Evolutionary conservation across 208 protist species (phyloP), one percentile per base, ranked within the genome.

Genomic region (Zelonia costaricensis): DNA sequence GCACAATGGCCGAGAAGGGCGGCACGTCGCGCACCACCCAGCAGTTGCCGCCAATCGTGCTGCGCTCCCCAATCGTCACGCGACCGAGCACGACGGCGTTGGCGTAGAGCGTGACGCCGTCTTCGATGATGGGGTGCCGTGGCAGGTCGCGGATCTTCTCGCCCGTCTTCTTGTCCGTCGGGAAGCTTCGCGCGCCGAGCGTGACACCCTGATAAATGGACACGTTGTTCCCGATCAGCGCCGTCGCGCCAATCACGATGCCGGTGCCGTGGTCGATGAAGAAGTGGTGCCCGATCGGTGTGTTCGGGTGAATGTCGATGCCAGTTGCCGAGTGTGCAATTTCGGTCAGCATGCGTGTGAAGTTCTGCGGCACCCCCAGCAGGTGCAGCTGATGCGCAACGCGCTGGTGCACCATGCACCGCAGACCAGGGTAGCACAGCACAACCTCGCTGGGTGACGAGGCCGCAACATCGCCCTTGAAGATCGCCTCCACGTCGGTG

Each of bases 251-350:
- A 43, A 97, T 88, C 7, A 97, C 91, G 44, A 97, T 75, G 36
- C 92, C 92, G 13, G 79, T 92, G 38, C 88, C 92, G 80, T 97
- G 92, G 67, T 97, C 92, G 64, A 97, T 92, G 63, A 92, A 92
- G 48, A 94, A 91, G 70, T 90, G 84, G 51, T 88, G 76, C 6
- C 89, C 89, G 40, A 97, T 88, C 4, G 69, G 46, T 7, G 90
- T 90, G 44, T 58, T 54, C 7, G 92, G 92, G 73, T 97, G 92
- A 45, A 97, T 97, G 52, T 97, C 92, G 46, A 97, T 87, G 7
- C 79, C 85, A 8, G 85, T 92, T 20, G 58, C 22, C 4, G 75
- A 59, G 56, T 92, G 85, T 23, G 85, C 85, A 36, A 86, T 82
- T 38, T 84, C 79, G 2, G 86, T 92, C 39, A 92, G 63, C 76